Conservation (phyloP, 1,139 yeast species). For the Candida sp. region DNA sequence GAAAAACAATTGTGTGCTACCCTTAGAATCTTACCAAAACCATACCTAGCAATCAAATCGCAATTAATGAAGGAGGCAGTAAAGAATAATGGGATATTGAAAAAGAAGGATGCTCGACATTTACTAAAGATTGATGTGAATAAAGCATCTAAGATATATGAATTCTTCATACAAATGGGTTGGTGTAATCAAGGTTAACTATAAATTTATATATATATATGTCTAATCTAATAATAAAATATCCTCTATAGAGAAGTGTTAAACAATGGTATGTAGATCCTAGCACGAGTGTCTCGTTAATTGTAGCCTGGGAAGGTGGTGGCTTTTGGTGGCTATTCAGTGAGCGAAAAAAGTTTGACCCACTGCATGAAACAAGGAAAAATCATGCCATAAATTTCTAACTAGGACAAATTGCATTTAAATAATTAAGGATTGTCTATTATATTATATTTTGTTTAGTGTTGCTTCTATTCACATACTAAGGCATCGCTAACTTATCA, state of each 20-base stretch:
- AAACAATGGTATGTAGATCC: too few relatives aligned
- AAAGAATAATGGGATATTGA: constrained; percentile 78
- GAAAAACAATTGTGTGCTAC: constrained; percentile 86
- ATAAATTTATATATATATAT: not conserved
- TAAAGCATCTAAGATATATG: constrained; percentile 85
- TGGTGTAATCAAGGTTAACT: constrained; percentile 59
- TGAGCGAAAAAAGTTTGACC: not conserved
- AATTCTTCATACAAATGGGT: constrained; percentile 87
- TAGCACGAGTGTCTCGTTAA: too few relatives aligned
- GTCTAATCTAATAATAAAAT: too few relatives aligned
- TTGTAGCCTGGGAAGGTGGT: too few relatives aligned
- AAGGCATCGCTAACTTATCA: not conserved
- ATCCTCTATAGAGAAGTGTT: too few relatives aligned
- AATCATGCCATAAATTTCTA: not conserved
- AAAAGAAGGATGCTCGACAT: constrained; percentile 81
- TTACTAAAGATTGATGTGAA: constrained; percentile 79
- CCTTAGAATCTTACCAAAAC: constrained; percentile 84
- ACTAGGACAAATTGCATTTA: too few relatives aligned
- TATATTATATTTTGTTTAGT: not conserved
- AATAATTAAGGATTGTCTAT: too few relatives aligned
- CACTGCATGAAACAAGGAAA: too few relatives aligned
- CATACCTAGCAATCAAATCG: constrained; percentile 89
- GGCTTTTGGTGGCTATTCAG: not conserved
- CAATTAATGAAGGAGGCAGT: constrained; percentile 86
- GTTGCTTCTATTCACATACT: not conserved